Percentiles rank a stretch among this genome's conserved stretches.
These are phyloP conservation scores for Wickerhamiella kazuoi DNA, from an alignment of 805 yeast genomes.

Conservation along the genomic window DNA sequence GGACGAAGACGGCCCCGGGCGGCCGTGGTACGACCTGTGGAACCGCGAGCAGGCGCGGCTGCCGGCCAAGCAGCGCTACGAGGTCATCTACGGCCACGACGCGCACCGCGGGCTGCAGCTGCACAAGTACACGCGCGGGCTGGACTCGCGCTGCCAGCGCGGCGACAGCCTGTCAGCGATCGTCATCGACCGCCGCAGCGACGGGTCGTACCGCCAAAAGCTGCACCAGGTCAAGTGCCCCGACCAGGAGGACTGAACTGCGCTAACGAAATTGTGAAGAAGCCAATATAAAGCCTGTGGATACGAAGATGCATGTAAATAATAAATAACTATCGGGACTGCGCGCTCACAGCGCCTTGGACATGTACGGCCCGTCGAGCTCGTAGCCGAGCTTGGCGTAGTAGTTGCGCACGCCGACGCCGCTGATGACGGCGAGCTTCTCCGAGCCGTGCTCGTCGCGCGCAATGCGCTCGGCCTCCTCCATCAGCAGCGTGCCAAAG, in stretches of 20 bases:
- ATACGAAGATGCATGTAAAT: neutral
- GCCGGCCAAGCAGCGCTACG: constrained; percentile 14
- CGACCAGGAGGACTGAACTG: neutral
- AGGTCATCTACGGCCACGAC: constrained; percentile 76
- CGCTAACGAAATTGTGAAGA: neutral
- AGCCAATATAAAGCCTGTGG: too few relatives aligned
- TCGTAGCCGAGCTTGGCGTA: constrained; percentile 82
- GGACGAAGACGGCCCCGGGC: constrained; percentile 19
- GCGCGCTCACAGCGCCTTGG: constrained; percentile 46
- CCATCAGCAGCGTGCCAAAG: constrained; percentile 92
- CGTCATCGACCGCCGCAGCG: constrained; percentile 23
- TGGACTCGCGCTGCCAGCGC: constrained; percentile 67
- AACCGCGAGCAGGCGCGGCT: constrained; percentile 25
- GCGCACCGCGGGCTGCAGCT: constrained; percentile 59
- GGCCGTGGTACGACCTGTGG: constrained; percentile 45
- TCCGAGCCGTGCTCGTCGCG: constrained; percentile 84
- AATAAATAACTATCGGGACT: neutral
- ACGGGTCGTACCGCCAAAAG: constrained; percentile 16
- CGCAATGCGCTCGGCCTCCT: constrained; percentile 93
- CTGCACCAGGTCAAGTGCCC: constrained; percentile 17
- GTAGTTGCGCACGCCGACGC: constrained; percentile 95
- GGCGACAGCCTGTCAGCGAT: constrained; percentile 56
- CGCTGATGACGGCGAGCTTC: constrained; percentile 86
- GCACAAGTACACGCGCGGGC: constrained; percentile 51
- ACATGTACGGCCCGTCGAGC: constrained; percentile 94